Base-by-base conservation (phyloP, 345 rosid genomes). In the Melaleuca alternifolia region DNA sequence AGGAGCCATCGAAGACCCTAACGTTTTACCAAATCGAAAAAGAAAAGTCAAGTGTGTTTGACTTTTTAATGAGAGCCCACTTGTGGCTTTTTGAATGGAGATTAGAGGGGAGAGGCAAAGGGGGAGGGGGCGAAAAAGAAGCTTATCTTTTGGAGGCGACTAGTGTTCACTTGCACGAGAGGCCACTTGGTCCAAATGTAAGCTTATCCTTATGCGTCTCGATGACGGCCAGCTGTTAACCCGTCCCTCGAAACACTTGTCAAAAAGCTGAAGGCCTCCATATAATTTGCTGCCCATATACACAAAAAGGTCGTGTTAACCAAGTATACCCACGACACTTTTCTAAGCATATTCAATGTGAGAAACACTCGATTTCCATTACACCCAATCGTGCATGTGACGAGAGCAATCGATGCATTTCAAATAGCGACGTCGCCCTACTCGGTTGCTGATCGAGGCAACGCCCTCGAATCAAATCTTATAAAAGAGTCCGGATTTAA, bases 1-100 rank as follows among this genome's bases (percentile, higher is more conserved):
- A 54, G 85, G 51, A 44, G 79, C 23, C 50, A 13, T n/a, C 13
- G 10, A 28, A 57, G 56, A 51, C 56, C 21, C 84, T n/a, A 33
- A 83, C 84, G 84, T 48, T 82, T 50, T 52, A 82, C 84, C 82
- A 76, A 50, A 41, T 75, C 62, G 21, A 44, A 85, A 71, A 10
- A 15, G 82, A 53, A 76, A 75, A 85, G 87, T 85, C 87, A 85
- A 85, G 87, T 30, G 16, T 52, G 62, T 51, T 51, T 85, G 87
- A 76, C 87, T 52, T 85, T 76, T 51, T 9, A 50, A 85, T 10
- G 33, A 28, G 81, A 51, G 52, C 56, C 51, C 86, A 15, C 51
- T 33, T 71, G 79, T 71, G 79, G 79, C 18, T 18, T 33, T 33
- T 33, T 11, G 48, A 33, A 71, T 56, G 81, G 48, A 18, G 81